Base-by-base conservation (phyloP, 805 yeast genomes). In the Vanderwaltozyma verrucispora region DNA sequence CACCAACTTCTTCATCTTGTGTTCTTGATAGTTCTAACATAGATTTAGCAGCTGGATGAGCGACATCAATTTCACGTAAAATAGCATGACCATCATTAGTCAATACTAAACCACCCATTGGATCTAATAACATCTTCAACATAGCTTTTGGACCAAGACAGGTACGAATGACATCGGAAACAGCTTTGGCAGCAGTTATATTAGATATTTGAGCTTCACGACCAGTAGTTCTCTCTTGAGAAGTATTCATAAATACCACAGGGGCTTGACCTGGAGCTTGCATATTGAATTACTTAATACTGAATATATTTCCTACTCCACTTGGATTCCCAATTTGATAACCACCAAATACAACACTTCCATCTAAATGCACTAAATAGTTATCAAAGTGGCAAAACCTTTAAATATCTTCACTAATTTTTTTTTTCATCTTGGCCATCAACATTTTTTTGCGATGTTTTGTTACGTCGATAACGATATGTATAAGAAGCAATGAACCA, bases 41-140 rank as follows among this genome's bases (percentile, higher is more conserved):
- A 24, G 95, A 82, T 65, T 92, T 92, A 33, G 99, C 99, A 4
- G 98, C 99, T 10, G 99, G 98, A 60, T 92, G 98, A 4, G 96
- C 87, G 39, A 83, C 94, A 58, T 89, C 97, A 49, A 92, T 92
- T 60, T 92, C 99, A 56, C 99, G 76, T 50, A 92, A 69, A 49
- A 92, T 92, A 14, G 99, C 98, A 63, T 92, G 98, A 12, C 99
- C 99, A 61, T 92, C 99, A 63, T 92, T 92, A 40, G 99, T 92
- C 46, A 92, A 70, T 13, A 89, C 96, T 48, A 92, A 83, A 24
- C 98, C 98, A 24, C 92, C 89, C 71, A 67, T 65, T 40, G 99
- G 99, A 59, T 92, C 99, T 46, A 92, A 69, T 38, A 92, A 70
- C 97, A 92, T 89, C 67, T 92, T 92, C 44, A 92, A 74, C 98